Base-by-base conservation (phyloP, 164 flowering plant species). In the Vitis amurensis region DNA sequence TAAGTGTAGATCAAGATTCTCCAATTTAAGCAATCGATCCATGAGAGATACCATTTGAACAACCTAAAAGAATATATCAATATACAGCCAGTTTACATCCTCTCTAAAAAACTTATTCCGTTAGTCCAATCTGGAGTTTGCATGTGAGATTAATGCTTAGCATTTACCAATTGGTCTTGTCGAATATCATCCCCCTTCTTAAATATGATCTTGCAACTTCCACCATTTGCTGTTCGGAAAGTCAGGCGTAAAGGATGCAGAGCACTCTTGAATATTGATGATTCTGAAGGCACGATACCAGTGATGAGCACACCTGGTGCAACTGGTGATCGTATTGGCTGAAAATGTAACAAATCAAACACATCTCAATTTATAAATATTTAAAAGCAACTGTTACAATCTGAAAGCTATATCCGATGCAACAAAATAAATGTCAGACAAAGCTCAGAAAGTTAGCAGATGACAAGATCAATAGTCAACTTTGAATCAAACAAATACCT, bases 171-270 rank as follows among this genome's bases (percentile, higher is more conserved):
- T 80, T 96, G 99, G 68, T 96, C 99, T 82, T 96, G 99, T 69
- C 98, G 90, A 74, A 93, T 79, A 76, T 96, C 99, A 81, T 96
- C 99, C 68, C 99, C 99, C 77, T 96, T 96, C 83, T 96, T 96
- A 74, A 93, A 96, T 71, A 96, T 96, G 58, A 96, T 73, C 86
- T 86, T 89, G 84, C 90, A 90, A 62, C 73, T 84, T 78, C 91
- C 97, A 64, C 97, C 97, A 82, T 60, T 81, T 61, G 87, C 87
- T 27, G 94, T 88, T 67, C 92, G 86, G 73, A 93, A 93, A 64
- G 97, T 89, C 70, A 96, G 82, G 16, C 97, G 92, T 79, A 96
- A 79, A 72, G 99, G 99, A 83, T 92, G 89, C 72, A 96, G 71
- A 47, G 94, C 91, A 87, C 99, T 96, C 83, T 96, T 96, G 70